Evolutionary conservation across 208 protist species (phyloP).

Genomic region (Crithidia brevicula): DNA sequence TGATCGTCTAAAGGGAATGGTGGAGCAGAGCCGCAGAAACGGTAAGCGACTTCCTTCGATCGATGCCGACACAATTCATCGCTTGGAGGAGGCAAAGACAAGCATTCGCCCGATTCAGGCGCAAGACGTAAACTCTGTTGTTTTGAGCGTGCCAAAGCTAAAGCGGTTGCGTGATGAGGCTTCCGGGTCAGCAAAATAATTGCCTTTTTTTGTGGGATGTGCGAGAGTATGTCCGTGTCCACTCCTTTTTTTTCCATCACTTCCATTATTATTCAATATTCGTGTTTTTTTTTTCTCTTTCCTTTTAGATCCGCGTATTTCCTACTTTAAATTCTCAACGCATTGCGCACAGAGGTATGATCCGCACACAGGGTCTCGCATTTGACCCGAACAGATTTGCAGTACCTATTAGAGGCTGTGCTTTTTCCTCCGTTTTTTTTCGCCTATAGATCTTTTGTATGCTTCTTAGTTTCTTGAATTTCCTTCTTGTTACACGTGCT

Average conservation of each 20-base stretch:
- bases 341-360: too few relatives aligned
- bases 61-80: conserved; percentile 50
- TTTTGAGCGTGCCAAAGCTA: conserved; percentile 10
- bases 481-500: too few relatives aligned
- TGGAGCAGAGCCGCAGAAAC: conserved; percentile 40
- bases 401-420: too few relatives aligned
- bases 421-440: too few relatives aligned
- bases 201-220: background rate
- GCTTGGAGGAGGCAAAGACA: conserved; percentile 52
- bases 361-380: too few relatives aligned
- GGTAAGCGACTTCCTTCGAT: conserved; percentile 44
- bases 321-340: too few relatives aligned
- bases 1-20: conserved; percentile 72
- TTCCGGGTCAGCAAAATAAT: background rate
- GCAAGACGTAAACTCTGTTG: conserved; percentile 24
- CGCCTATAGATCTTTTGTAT: too few relatives aligned
- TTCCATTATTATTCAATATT: background rate
- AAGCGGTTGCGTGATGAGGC: conserved; percentile 33
- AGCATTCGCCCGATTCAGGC: conserved; percentile 28
- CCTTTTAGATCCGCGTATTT: too few relatives aligned
- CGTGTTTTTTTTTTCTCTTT: background rate
- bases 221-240: too few relatives aligned
- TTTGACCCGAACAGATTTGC: too few relatives aligned
- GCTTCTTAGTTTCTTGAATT: too few relatives aligned
- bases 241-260: too few relatives aligned